phyloP scores from a whole-genome alignment of 176 grass and related monocot genomes.

The Avena atlantica region DNA sequence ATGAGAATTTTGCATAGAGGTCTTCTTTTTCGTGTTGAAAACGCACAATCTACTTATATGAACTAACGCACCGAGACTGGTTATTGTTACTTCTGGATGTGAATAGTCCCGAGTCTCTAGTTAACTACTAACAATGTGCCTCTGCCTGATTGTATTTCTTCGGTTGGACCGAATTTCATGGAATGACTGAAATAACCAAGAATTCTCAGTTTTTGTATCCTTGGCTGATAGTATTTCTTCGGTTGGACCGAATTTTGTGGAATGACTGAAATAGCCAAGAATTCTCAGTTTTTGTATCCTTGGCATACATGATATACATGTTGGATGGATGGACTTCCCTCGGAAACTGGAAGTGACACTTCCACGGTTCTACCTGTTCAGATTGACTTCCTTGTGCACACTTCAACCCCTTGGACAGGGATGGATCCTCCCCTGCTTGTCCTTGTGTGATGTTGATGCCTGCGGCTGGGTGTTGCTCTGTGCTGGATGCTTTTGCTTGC shows the following conservation, averaged over 20 bases:
- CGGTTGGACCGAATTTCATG: neutral
- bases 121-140: neutral
- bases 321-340: neutral
- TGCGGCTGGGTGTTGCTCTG: neutral
- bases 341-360: neutral
- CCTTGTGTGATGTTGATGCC: slow-evolving; percentile 18
- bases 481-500: neutral
- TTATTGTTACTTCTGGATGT: neutral
- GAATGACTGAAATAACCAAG: neutral
- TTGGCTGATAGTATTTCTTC: neutral
- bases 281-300: neutral
- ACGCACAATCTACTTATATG: neutral
- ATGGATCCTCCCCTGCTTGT: neutral
- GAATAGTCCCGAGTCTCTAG: neutral
- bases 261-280: neutral
- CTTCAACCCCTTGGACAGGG: neutral
- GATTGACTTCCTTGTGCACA: slow-evolving; percentile 5
- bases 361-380: neutral
- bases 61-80: neutral
- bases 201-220: neutral
- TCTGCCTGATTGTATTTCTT: neutral
- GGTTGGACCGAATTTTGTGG: neutral
- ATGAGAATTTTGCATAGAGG: slow-evolving; percentile 27
- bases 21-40: neutral
- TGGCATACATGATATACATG: neutral